These are phyloP conservation scores for Penicillium hesseltinei DNA, from an alignment of 2,329 filamentous ascomycete species.

Conservation along the genomic window DNA sequence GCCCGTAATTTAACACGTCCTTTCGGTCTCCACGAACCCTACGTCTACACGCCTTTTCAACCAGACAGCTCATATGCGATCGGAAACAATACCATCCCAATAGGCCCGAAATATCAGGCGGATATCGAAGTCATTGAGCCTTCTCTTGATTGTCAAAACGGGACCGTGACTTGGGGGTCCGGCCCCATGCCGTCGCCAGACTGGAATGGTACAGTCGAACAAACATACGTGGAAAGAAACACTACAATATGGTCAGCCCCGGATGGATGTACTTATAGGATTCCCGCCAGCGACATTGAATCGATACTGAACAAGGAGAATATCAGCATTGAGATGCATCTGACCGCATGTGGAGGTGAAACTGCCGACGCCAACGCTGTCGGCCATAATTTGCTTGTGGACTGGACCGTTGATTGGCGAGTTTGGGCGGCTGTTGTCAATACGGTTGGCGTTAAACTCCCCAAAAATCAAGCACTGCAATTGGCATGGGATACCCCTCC, in stretches of 20 bases:
- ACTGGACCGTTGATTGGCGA: not conserved
- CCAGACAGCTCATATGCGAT: not conserved
- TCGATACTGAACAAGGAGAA: not conserved
- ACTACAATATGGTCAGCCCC: not conserved
- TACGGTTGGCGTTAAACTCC: not conserved
- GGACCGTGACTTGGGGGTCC: not conserved
- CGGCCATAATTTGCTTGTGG: not conserved
- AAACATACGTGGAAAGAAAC: not conserved
- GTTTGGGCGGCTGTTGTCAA: not conserved
- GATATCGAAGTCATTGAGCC: not conserved
- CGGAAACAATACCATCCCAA: not conserved
- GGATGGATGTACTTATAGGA: not conserved
- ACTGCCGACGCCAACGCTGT: not conserved
- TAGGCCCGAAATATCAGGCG: not conserved
- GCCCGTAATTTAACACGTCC: not conserved
- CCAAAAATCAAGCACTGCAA: not conserved
- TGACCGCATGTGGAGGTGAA: not conserved
- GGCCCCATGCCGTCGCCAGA: not conserved
- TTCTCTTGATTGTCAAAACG: not conserved
- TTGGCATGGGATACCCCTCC: not conserved
- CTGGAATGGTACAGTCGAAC: not conserved
- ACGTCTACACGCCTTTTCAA: constrained; percentile 1
- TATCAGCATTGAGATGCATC: not conserved
- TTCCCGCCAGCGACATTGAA: not conserved
- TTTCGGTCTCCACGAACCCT: not conserved